Evolutionary conservation across 1,284 basidiomycete genomes (phyloP).

Genomic region (Exobasidium cylindrosporum): DNA sequence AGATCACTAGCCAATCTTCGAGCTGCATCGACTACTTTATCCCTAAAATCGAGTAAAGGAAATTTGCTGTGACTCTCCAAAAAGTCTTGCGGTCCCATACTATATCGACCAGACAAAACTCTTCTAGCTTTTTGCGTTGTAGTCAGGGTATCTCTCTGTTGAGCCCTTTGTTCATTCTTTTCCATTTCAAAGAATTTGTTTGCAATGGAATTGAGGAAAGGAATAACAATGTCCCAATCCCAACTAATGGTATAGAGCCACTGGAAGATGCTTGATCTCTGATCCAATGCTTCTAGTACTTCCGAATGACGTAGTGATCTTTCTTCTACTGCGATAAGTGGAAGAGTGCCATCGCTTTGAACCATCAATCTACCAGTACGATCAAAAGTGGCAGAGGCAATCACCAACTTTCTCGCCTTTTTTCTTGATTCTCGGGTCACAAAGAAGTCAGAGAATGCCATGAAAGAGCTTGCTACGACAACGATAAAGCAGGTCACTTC

Average conservation of each 20-base stretch:
- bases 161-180: neutral
- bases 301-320: conserved; percentile 55
- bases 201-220: conserved; percentile 58
- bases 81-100: neutral
- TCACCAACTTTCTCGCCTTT: conserved; percentile 59
- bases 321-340: conserved; percentile 60
- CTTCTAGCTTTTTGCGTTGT: neutral
- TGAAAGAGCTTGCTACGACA: conserved; percentile 56
- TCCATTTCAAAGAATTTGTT: conserved; percentile 30
- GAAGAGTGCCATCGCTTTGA: conserved; percentile 59
- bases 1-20: conserved; percentile 58
- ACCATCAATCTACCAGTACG: conserved; percentile 59
- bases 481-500: conserved; percentile 60
- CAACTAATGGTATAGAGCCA: conserved; percentile 61
- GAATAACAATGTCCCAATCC: conserved; percentile 59
- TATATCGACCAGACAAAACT: neutral
- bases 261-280: conserved; percentile 59
- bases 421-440: conserved; percentile 55
- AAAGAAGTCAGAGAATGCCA: conserved; percentile 57
- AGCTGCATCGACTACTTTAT: conserved; percentile 59
- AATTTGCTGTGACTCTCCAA: neutral
- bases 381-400: conserved; percentile 60
- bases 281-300: conserved; percentile 58
- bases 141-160: neutral
- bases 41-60: conserved; percentile 54